A percentile compares a stretch with the other conserved stretches of the same genome.
phyloP scores from a whole-genome alignment of 306 rosid species.

The Chamaecrista fasciculata region DNA sequence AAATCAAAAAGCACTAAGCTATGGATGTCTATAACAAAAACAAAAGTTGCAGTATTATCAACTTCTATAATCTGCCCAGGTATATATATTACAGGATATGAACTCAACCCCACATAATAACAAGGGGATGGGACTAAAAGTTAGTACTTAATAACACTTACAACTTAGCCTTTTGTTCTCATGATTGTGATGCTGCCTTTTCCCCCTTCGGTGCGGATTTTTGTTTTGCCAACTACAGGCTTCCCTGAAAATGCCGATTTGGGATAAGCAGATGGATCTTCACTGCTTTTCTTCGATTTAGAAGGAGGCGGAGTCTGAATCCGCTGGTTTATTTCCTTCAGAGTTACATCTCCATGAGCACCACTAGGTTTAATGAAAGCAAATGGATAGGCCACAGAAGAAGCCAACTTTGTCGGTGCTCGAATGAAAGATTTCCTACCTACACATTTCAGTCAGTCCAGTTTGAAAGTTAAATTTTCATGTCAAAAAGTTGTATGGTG shows the following conservation, averaged over 20 bases:
- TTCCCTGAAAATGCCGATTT: conserved; percentile 95
- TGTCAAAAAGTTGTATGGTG: not conserved
- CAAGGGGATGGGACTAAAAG: conserved; percentile 18
- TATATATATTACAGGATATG: conserved; percentile 30
- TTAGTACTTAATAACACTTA: conserved; percentile 31
- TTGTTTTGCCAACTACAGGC: conserved; percentile 90
- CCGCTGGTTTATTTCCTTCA: conserved; percentile 91
- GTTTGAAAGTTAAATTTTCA: conserved; percentile 17
- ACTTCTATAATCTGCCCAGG: conserved; percentile 38
- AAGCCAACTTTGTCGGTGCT: conserved; percentile 66
- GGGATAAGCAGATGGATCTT: conserved; percentile 63
- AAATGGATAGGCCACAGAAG: conserved; percentile 92
- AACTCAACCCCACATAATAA: conserved; percentile 30
- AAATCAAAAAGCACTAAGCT: conserved; percentile 35
- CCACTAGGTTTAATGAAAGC: conserved; percentile 83
- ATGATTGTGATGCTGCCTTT: conserved; percentile 97
- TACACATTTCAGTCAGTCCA: conserved; percentile 38
- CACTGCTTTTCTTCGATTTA: conserved; percentile 46
- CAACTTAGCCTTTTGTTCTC: conserved; percentile 82
- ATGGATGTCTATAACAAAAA: conserved; percentile 27
- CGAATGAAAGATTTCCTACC: conserved; percentile 71
- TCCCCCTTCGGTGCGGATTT: conserved; percentile 86
- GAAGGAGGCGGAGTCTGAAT: conserved; percentile 71
- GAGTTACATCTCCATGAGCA: conserved; percentile 78
- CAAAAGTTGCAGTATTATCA: conserved; percentile 25